phyloP scores from a whole-genome alignment of 192 early-diverging fungal species.

The Funneliformis mosseae region DNA sequence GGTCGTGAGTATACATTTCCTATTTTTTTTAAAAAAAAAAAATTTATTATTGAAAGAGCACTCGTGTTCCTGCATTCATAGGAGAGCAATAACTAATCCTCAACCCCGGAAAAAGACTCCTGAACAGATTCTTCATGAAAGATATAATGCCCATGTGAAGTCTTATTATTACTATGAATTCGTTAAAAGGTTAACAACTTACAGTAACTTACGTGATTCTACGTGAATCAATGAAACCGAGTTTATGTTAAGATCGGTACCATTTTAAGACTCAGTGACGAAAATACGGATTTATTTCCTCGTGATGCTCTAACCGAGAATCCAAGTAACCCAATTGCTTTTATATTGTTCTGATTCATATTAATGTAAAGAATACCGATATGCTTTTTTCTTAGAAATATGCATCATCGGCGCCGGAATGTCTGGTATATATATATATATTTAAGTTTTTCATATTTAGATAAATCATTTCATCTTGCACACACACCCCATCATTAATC shows the following conservation, averaged over 20 bases:
- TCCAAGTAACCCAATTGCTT: neutral
- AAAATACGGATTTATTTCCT: neutral
- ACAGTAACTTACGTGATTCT: neutral
- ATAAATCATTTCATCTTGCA: neutral
- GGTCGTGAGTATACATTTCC: no score
- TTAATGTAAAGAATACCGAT: neutral
- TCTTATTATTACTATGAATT: neutral
- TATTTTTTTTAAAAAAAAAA: no score
- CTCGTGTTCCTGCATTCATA: no score
- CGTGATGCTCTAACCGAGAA: neutral
- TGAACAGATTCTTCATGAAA: no score
- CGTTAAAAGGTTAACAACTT: neutral
- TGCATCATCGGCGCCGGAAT: constrained; percentile 1
- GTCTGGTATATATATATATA: neutral
- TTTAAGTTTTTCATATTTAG: neutral
- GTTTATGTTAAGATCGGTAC: neutral
- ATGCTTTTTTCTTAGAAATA: neutral
- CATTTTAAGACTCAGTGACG: neutral
- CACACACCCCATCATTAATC: neutral
- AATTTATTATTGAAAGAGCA: no score
- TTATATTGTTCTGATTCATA: neutral
- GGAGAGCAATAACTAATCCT: no score
- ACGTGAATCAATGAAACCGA: neutral
- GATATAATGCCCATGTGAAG: no score
- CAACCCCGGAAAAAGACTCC: no score